These are phyloP conservation scores for Camelina neglecta DNA, from an alignment of 345 rosid genomes.

Conservation along the genomic window DNA sequence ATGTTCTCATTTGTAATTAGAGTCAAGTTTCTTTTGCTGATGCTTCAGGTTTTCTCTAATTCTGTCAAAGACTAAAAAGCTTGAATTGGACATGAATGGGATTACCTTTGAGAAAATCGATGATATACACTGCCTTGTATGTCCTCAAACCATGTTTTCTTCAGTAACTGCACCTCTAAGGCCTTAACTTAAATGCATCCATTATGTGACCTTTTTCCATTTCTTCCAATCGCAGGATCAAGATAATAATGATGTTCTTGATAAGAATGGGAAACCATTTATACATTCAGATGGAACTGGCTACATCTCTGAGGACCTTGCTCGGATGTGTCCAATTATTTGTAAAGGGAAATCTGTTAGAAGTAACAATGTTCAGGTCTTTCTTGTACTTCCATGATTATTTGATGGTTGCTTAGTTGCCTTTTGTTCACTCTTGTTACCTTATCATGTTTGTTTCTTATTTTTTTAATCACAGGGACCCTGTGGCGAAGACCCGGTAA, in stretches of 20 bases:
- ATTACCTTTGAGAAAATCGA: conserved; percentile 35
- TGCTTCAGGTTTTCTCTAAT: conserved; percentile 67
- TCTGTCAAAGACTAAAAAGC: conserved; percentile 66
- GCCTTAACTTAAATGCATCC: background rate
- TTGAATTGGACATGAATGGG: conserved; percentile 52
- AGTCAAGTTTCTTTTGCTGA: conserved; percentile 33
- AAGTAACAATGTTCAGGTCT: conserved; percentile 26
- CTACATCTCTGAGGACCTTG: conserved; percentile 77
- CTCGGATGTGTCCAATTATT: conserved; percentile 60
- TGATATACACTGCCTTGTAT: conserved; percentile 69
- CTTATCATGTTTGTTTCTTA: background rate
- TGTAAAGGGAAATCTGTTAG: conserved; percentile 41
- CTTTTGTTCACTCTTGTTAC: background rate
- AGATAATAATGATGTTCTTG: conserved; percentile 44
- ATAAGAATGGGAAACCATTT: conserved; percentile 47
- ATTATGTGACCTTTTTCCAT: background rate
- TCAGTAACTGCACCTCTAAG: background rate
- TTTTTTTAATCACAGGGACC: conserved; percentile 26
- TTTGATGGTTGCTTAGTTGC: conserved; percentile 8
- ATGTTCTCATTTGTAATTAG: background rate
- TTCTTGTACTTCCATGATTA: background rate
- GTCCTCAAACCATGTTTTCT: background rate
- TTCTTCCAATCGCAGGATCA: conserved; percentile 53
- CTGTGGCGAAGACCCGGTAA: conserved; percentile 45
- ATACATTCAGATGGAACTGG: conserved; percentile 94